Evolutionary conservation across 305 asterid genomes (phyloP).

Genomic region (Salvia sclarea): DNA sequence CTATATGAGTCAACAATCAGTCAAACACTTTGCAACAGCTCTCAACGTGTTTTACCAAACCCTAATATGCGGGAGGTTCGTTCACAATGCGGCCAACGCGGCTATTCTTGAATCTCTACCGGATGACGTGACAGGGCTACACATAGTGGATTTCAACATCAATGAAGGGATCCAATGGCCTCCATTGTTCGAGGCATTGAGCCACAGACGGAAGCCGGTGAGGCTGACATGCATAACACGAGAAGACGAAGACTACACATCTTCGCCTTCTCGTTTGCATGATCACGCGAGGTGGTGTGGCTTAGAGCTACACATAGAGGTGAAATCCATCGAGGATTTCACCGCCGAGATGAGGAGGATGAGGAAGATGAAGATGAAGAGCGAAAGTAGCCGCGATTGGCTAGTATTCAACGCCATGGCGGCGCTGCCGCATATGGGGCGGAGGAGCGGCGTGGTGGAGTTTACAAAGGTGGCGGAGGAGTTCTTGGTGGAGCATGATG

Average conservation of each 20-base stretch:
- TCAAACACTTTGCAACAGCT: conserved; percentile 49
- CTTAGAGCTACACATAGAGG: conserved; percentile 45
- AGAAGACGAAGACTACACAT: conserved; percentile 36
- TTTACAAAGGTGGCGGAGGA: conserved; percentile 55
- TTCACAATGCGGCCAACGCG: conserved; percentile 50
- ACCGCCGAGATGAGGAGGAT: conserved; percentile 39
- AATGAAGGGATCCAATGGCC: conserved; percentile 62
- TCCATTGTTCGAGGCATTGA: conserved; percentile 53
- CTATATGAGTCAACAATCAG: conserved; percentile 53
- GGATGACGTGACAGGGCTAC: conserved; percentile 30
- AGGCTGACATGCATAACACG: conserved; percentile 51
- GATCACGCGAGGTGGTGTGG: conserved; percentile 52
- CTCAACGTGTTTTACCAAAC: conserved; percentile 46
- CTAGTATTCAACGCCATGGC: conserved; percentile 69
- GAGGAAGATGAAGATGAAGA: conserved; percentile 26
- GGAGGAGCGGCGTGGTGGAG: conserved; percentile 38
- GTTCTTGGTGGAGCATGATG: conserved; percentile 36
- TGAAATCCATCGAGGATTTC: conserved; percentile 44
- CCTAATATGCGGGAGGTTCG: conserved; percentile 48
- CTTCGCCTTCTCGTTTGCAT: conserved; percentile 33
- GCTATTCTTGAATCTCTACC: conserved; percentile 52
- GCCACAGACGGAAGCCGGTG: conserved; percentile 35
- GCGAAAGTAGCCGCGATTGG: conserved; percentile 45
- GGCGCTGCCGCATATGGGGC: conserved; percentile 69
- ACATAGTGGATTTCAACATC: conserved; percentile 45